Percentiles rank a stretch among this genome's conserved stretches.
phyloP scores from a whole-genome alignment of 2,329 filamentous ascomycete genomes.

The Sarocladiaceae sp. region DNA sequence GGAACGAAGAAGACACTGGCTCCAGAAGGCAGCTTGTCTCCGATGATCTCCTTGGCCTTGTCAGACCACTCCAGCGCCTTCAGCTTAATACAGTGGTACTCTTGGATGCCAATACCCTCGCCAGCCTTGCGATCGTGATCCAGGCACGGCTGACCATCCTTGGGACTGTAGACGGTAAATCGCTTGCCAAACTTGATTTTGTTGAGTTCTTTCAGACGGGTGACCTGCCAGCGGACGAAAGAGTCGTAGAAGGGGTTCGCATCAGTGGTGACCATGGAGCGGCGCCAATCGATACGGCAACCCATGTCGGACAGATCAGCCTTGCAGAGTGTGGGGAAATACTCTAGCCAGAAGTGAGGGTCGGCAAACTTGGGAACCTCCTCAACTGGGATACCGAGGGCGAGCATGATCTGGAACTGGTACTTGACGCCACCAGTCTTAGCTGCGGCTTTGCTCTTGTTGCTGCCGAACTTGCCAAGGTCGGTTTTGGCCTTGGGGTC shows the following conservation, averaged over 20 bases:
- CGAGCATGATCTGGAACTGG: slow-evolving; percentile 86
- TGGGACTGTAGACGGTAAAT: slow-evolving; percentile 78
- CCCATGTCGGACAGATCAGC: slow-evolving; percentile 75
- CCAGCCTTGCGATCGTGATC: slow-evolving; percentile 42
- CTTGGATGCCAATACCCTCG: slow-evolving; percentile 63
- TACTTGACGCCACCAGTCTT: slow-evolving; percentile 95
- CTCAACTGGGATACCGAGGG: slow-evolving; percentile 76
- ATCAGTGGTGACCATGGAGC: slow-evolving; percentile 90
- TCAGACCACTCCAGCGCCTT: slow-evolving; percentile 86
- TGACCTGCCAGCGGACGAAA: slow-evolving; percentile 97
- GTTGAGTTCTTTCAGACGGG: slow-evolving; percentile 75
- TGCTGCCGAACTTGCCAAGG: slow-evolving; percentile 83
- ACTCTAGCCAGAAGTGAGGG: slow-evolving; percentile 83
- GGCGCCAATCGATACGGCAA: slow-evolving; percentile 84
- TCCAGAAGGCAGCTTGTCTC: slow-evolving; percentile 70
- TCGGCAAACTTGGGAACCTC: slow-evolving; percentile 94
- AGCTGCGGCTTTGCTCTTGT: slow-evolving; percentile 84
- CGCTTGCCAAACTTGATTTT: slow-evolving; percentile 93
- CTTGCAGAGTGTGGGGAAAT: slow-evolving; percentile 53
- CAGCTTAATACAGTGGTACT: slow-evolving; percentile 89
- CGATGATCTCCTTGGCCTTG: slow-evolving; percentile 62
- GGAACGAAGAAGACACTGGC: slow-evolving; percentile 85
- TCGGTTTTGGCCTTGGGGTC: slow-evolving; percentile 58
- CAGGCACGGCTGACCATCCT: slow-evolving; percentile 40
- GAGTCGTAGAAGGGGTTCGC: slow-evolving; percentile 95